Evolutionary conservation across 306 rosid species (phyloP).

Genomic region (Dalbergia cultrata): DNA sequence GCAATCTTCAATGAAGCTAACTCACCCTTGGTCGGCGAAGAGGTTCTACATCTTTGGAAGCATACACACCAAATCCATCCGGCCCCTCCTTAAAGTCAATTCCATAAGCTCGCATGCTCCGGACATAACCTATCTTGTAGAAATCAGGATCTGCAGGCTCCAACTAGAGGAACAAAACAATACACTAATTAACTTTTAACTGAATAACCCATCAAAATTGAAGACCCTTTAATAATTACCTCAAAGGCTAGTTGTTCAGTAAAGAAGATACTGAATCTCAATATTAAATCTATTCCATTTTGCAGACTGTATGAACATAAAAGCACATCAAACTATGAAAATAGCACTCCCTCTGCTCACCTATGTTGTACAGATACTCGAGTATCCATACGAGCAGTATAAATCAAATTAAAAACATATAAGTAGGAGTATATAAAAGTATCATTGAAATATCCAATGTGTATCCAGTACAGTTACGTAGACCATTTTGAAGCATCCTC

Average conservation of each 20-base stretch:
- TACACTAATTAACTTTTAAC: background rate
- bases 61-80: slow-evolving; percentile 92
- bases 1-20: slow-evolving; percentile 36
- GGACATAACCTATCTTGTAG: slow-evolving; percentile 84
- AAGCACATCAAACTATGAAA: slow-evolving; percentile 7
- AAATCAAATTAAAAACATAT: too few species aligned
- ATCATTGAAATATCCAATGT: too few species aligned
- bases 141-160: slow-evolving; percentile 96
- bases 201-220: slow-evolving; percentile 19
- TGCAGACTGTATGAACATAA: background rate
- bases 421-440: too few species aligned
- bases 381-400: too few species aligned
- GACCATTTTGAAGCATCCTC: too few species aligned
- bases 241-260: background rate
- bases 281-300: slow-evolving; percentile 2
- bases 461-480: too few species aligned
- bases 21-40: slow-evolving; percentile 97
- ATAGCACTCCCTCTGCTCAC: background rate
- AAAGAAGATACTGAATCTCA: slow-evolving; percentile 35
- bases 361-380: too few species aligned
- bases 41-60: slow-evolving; percentile 95
- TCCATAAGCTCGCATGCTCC: slow-evolving; percentile 96
- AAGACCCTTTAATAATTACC: slow-evolving; percentile 29
- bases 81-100: slow-evolving; percentile 95
- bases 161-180: slow-evolving; percentile 57